These are phyloP conservation scores for Passalora sequoiae DNA, from an alignment of 2,329 filamentous ascomycete genomes.

Conservation along the genomic window DNA sequence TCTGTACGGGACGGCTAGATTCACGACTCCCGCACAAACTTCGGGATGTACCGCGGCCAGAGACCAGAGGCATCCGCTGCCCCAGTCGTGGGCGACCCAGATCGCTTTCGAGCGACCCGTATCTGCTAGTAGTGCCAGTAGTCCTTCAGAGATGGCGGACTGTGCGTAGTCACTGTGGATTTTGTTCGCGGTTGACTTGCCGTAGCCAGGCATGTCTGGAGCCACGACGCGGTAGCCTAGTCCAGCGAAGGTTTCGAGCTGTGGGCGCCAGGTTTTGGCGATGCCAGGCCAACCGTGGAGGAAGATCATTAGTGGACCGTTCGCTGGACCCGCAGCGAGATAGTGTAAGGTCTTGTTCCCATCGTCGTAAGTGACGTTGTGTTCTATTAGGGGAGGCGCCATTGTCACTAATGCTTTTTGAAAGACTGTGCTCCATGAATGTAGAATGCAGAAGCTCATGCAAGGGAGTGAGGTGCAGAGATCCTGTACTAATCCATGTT, in stretches of 20 bases:
- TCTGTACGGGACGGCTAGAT: slow-evolving; percentile 38
- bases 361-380: not conserved
- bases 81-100: slow-evolving; percentile 47
- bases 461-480: no score
- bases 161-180: slow-evolving; percentile 26
- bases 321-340: not conserved
- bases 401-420: no score
- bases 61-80: slow-evolving; percentile 27
- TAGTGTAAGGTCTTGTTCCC: not conserved
- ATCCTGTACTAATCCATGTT: no score
- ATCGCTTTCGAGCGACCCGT: slow-evolving; percentile 37
- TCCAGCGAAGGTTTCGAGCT: slow-evolving; percentile 28
- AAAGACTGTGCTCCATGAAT: no score
- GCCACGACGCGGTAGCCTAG: slow-evolving; percentile 24
- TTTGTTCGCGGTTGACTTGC: slow-evolving; percentile 26
- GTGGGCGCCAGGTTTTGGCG: slow-evolving; percentile 33
- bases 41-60: slow-evolving; percentile 23
- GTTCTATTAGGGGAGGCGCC: not conserved
- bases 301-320: slow-evolving; percentile 1
- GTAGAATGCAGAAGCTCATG: no score
- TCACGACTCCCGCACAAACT: slow-evolving; percentile 25
- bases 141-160: slow-evolving; percentile 9
- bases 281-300: slow-evolving; percentile 32
- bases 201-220: slow-evolving; percentile 35
- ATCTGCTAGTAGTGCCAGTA: slow-evolving; percentile 38